Conservation (phyloP, 306 rosid genomes). For the Chamaecrista fasciculata region DNA sequence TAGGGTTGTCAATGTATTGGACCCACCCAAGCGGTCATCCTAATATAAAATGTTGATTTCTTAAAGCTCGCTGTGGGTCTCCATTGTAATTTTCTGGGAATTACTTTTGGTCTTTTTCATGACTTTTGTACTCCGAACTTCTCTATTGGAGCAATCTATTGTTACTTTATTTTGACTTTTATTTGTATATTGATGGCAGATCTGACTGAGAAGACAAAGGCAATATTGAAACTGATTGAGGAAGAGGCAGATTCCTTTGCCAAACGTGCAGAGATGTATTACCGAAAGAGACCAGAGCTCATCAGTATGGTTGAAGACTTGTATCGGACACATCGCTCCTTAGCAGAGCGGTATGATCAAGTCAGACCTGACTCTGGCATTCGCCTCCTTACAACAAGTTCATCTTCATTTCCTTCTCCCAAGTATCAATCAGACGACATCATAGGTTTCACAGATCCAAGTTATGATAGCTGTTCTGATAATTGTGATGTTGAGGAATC, state of each 20-base stretch:
- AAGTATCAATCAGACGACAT: conserved; percentile 44
- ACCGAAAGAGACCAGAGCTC: conserved; percentile 80
- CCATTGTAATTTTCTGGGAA: conserved; percentile 16
- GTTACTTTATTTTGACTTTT: conserved; percentile 12
- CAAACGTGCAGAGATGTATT: conserved; percentile 91
- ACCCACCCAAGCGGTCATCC: background rate
- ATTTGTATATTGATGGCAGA: conserved; percentile 41
- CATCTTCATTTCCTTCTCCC: conserved; percentile 61
- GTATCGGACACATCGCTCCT: conserved; percentile 69
- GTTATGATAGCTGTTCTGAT: conserved; percentile 60
- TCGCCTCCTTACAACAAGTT: conserved; percentile 42
- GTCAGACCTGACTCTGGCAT: conserved; percentile 58
- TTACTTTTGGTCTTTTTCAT: conserved; percentile 16
- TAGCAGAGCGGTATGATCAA: conserved; percentile 78
- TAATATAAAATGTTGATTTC: conserved; percentile 4
- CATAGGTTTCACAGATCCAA: conserved; percentile 32
- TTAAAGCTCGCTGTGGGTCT: background rate
- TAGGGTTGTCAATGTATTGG: background rate
- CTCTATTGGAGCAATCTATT: no score
- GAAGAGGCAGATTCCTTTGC: conserved; percentile 91
- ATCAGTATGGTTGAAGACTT: conserved; percentile 79
- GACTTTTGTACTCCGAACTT: no score
- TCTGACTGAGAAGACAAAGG: conserved; percentile 62
- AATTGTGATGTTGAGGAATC: conserved; percentile 50
- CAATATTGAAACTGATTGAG: conserved; percentile 66